phyloP scores from a whole-genome alignment of 2,329 filamentous ascomycete species.

The Calonectria multiphialidica region DNA sequence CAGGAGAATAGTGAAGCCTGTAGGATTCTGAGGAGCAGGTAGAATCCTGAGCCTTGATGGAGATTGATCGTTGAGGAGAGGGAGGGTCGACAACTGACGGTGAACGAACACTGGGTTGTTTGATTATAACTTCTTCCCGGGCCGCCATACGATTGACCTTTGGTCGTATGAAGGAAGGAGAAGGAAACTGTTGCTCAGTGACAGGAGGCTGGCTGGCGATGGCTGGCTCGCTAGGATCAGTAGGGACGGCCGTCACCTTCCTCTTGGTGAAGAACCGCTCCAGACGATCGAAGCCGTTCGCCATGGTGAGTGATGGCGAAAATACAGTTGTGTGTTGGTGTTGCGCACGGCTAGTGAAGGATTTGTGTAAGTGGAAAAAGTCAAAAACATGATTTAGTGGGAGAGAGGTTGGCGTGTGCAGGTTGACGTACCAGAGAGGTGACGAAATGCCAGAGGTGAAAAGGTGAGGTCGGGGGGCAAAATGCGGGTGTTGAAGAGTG shows the following conservation, averaged over 20 bases:
- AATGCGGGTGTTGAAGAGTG: slow-evolving; percentile 29
- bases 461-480: slow-evolving; percentile 18
- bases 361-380: slow-evolving; percentile 36
- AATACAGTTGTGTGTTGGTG: slow-evolving; percentile 22
- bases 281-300: slow-evolving; percentile 61
- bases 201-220: slow-evolving; percentile 35
- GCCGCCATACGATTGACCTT: slow-evolving; percentile 67
- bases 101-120: slow-evolving; percentile 45
- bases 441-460: slow-evolving; percentile 17
- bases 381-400: slow-evolving; percentile 17
- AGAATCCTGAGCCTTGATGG: slow-evolving; percentile 24
- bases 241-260: slow-evolving; percentile 44
- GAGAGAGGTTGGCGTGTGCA: slow-evolving; percentile 21
- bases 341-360: slow-evolving; percentile 39
- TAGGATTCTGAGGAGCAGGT: slow-evolving; percentile 27
- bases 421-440: slow-evolving; percentile 34
- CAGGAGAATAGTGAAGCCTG: slow-evolving; percentile 33
- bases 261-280: slow-evolving; percentile 66
- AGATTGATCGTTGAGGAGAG: slow-evolving; percentile 34
- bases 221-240: slow-evolving; percentile 39
- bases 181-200: slow-evolving; percentile 58
- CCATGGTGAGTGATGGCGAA: slow-evolving; percentile 53
- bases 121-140: slow-evolving; percentile 59
- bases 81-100: slow-evolving; percentile 42
- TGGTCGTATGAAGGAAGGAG: slow-evolving; percentile 68